Evolutionary conservation across 2,329 filamentous ascomycete species (phyloP), one percentile per base, ranked within the genome.

Genomic region (Epichloe sibirici): DNA sequence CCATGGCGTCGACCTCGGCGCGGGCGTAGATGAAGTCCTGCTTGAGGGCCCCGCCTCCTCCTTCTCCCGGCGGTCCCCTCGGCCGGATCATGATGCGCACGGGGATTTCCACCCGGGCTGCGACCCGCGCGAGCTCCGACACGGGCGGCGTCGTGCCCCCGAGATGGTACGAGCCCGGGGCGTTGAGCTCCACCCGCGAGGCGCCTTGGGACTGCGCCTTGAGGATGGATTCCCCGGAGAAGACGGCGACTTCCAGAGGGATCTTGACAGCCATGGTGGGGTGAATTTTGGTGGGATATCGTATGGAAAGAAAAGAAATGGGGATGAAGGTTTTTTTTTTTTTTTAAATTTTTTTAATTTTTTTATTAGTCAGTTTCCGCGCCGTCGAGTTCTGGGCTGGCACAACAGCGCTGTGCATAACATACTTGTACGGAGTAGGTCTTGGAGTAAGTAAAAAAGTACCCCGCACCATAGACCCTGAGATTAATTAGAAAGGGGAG

Each of bases 41-140:
- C 17, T 17, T 1, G 17, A 2, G n/a, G n/a, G n/a, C n/a, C n/a
- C n/a, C 17, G 17, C 17, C 17, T 1, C 17, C 17, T 17, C 17
- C 17, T 17, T 17, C 17, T 17, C 17, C 21, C 31, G 56, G 58
- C 17, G 58, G 53, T 50, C 57, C 49, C 55, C 69, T 72, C 5
- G 77, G 76, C 8, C 78, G 74, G 56, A 82, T 76, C 74, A 79
- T 79, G 60, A 81, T 59, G 42, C 76, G 74, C 39, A 79, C 59
- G 0, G 76, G 70, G 28, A 73, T 64, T 11, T 62, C 49, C 28
- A 66, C 53, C 52, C 57, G 52, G 37, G 52, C 37, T 21, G 57
- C 56, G 28, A 73, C 61, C 2, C 53, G 51, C 2, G 55, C 44
- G 43, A 78, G 65, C 17, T 76, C 71, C 8, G 63, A 57, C 3